Base-by-base conservation (phyloP, 2,329 filamentous ascomycete genomes). In the Aspergillus luchuensis region DNA sequence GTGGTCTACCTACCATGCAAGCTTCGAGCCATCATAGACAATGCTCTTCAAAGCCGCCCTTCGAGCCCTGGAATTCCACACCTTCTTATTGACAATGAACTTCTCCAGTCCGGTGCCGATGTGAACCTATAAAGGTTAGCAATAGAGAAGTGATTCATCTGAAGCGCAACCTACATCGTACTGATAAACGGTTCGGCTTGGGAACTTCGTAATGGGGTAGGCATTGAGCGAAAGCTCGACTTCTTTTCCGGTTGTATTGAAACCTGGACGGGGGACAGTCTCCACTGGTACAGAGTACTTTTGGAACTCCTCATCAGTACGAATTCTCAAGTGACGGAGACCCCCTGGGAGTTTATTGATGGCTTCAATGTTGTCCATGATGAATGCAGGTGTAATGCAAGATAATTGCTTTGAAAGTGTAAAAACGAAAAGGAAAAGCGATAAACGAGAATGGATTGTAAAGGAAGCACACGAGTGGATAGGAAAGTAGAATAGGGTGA, bases 11-110 rank as follows among this genome's bases (percentile, higher is more conserved):
- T 80, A 90, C 94, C 95, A 99, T 15, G 92, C 93, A 50, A 99
- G 83, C 74, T 89, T 91, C 70, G 89, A 88, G 28, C 91, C 91
- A 78, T 98, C 92, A 68, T 87, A 92, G 58, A 97, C 85, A 85
- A 89, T 92, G 45, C 80, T 80, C 2, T 79, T 75, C 2, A 80
- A 78, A 1, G 93, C 77, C 2, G 78, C 76, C 72, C 90, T 84
- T 6, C 92, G 82, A 0, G 78, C 75, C 1, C 83, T 79, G 0
- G 88, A 89, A 1, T 85, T 78, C 91, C 92, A 97, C 28, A 92
- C 84, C 72, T 91, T 92, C 73, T 87, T 88, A 69, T 92, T 83
- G 4, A 95, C 79, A 5, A 49, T 49, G 4, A 84, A 84, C 75
- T 89, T 91, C 59, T 89, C 84, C 0, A 77, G 79, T 8, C 87